Conservation (phyloP, 345 rosid genomes). For the Pseudoturritis turrita region DNA sequence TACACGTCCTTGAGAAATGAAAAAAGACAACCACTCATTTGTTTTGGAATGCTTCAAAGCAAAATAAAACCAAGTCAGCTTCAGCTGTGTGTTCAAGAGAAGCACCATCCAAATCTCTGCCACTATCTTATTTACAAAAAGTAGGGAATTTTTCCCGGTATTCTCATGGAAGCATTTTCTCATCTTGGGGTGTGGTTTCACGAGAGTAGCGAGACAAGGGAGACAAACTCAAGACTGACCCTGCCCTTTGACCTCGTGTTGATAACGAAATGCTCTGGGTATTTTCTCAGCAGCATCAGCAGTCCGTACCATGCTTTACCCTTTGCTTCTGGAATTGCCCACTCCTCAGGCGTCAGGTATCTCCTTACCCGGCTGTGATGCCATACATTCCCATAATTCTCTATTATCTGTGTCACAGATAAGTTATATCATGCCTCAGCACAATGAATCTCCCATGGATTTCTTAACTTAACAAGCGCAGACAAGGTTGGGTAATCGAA, state of each 20-base stretch:
- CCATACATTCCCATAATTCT: conserved; percentile 65
- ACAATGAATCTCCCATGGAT: not conserved
- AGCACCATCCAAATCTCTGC: not conserved
- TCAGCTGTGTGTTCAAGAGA: not conserved
- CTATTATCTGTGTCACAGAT: conserved; percentile 50
- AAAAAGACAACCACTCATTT: not conserved
- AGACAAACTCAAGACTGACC: conserved; percentile 66
- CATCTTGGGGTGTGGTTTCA: conserved; percentile 7
- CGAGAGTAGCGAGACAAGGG: conserved; percentile 75
- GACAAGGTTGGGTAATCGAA: not conserved
- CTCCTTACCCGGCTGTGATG: conserved; percentile 81
- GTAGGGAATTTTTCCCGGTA: no score
- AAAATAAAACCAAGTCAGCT: not conserved
- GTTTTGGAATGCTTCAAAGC: not conserved
- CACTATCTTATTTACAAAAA: not conserved
- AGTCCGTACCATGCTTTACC: conserved; percentile 84
- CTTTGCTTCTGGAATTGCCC: conserved; percentile 62
- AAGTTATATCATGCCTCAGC: not conserved
- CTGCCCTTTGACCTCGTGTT: conserved; percentile 73
- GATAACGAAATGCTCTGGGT: conserved; percentile 90
- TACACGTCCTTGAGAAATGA: not conserved
- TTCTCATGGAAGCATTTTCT: no score
- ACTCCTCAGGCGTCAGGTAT: conserved; percentile 70
- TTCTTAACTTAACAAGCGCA: not conserved
- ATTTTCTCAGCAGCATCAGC: conserved; percentile 76